Percentiles rank a stretch among this genome's conserved stretches.
Evolutionary conservation across 345 rosid species (phyloP).

Genomic region (Salix udensis): DNA sequence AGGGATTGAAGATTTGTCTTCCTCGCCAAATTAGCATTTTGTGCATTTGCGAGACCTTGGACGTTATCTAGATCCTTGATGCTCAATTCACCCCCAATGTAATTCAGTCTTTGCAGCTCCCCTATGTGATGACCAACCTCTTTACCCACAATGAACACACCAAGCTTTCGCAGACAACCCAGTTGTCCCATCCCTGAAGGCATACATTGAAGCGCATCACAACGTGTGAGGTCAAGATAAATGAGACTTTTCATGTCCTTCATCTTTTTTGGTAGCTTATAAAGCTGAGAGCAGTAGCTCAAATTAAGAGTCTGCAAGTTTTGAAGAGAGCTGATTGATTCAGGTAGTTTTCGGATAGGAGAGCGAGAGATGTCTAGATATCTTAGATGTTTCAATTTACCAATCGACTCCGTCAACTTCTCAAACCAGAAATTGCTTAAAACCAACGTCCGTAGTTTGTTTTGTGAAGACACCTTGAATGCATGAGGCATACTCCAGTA

Average conservation of each 20-base stretch:
- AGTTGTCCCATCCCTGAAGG: slow-evolving; percentile 10
- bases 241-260: slow-evolving; percentile 6
- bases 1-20: slow-evolving; percentile 9
- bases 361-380: slow-evolving; percentile 9
- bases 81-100: slow-evolving; percentile 7
- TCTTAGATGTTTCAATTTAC: slow-evolving; percentile 19
- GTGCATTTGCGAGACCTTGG: slow-evolving; percentile 7
- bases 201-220: background rate
- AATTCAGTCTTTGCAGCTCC: slow-evolving; percentile 8
- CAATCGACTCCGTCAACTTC: background rate
- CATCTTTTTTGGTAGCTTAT: background rate
- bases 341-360: slow-evolving; percentile 2
- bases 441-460: too few species aligned
- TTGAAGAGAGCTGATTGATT: slow-evolving; percentile 12
- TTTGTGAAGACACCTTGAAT: too few species aligned
- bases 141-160: slow-evolving; percentile 15
- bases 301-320: slow-evolving; percentile 18
- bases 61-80: background rate
- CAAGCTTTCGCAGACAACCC: slow-evolving; percentile 6
- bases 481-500: too few species aligned
- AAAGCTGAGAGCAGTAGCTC: background rate
- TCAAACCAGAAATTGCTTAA: too few species aligned
- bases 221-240: background rate
- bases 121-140: background rate
- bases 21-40: slow-evolving; percentile 9